Evolutionary conservation across 2,329 filamentous ascomycete genomes (phyloP).

Genomic region (Penicillium verrucosum): DNA sequence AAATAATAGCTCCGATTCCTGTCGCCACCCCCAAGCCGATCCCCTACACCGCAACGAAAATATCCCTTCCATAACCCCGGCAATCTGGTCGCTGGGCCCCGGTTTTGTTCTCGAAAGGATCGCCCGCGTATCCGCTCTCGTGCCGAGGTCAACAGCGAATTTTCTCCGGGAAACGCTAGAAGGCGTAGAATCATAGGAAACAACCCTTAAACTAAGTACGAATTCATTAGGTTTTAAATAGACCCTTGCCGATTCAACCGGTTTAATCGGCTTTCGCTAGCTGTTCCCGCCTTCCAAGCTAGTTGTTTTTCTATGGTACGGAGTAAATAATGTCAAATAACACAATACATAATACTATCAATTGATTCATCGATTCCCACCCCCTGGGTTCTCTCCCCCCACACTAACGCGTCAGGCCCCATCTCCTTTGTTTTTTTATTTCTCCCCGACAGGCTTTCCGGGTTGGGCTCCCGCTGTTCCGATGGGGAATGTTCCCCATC

Average conservation of each 20-base stretch:
- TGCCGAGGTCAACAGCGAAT: slow-evolving; percentile 8
- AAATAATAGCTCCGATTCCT: not conserved
- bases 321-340: not conserved
- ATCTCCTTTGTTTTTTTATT: slow-evolving; percentile 2
- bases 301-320: not conserved
- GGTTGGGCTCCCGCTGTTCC: slow-evolving; percentile 5
- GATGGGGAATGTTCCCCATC: slow-evolving; percentile 10
- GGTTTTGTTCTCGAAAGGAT: slow-evolving; percentile 9
- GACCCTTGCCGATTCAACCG: not conserved
- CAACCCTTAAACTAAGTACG: not conserved
- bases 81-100: slow-evolving; percentile 10
- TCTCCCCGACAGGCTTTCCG: slow-evolving; percentile 5
- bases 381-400: slow-evolving; percentile 8
- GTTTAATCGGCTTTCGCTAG: not conserved
- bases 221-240: not conserved
- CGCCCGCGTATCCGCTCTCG: slow-evolving; percentile 5
- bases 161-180: slow-evolving; percentile 9
- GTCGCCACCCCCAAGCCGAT: slow-evolving; percentile 1
- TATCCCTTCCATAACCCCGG: slow-evolving; percentile 7
- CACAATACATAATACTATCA: not conserved
- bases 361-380: slow-evolving; percentile 1
- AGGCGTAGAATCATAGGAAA: slow-evolving; percentile 2
- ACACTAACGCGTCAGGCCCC: slow-evolving; percentile 12
- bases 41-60: slow-evolving; percentile 3
- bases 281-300: not conserved